Conservation (phyloP, 2,329 filamentous ascomycete genomes). For the Ustulina deusta region DNA sequence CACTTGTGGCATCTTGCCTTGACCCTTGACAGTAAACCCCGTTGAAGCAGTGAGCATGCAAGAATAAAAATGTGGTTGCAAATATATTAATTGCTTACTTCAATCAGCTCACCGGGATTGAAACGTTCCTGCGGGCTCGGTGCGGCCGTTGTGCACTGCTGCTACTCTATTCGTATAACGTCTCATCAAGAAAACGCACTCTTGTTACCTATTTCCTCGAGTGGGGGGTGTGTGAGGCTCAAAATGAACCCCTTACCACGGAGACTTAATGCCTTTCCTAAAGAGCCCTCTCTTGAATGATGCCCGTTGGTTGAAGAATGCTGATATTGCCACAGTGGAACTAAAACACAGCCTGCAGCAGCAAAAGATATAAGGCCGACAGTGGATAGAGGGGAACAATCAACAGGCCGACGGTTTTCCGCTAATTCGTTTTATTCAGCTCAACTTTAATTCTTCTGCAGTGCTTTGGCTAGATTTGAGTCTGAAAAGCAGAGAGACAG, state of each 20-base stretch:
- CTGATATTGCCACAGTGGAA: slow-evolving; percentile 9
- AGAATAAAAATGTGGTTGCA: slow-evolving; percentile 14
- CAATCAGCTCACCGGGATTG: slow-evolving; percentile 25
- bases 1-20: slow-evolving; percentile 11
- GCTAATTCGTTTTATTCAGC: background rate
- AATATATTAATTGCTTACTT: slow-evolving; percentile 36
- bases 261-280: background rate
- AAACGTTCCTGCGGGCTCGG: slow-evolving; percentile 18
- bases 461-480: background rate
- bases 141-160: slow-evolving; percentile 15
- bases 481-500: background rate
- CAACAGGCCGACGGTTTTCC: background rate
- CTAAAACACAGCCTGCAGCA: slow-evolving; percentile 15
- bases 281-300: slow-evolving; percentile 9
- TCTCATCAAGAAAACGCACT: background rate
- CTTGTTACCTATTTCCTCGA: background rate
- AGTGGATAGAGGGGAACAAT: no score
- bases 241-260: background rate
- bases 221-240: background rate
- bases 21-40: background rate
- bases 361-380: background rate
- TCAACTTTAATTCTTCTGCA: background rate
- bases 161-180: background rate
- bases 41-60: background rate
- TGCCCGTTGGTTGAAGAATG: background rate